Evolutionary conservation across 495 filamentous ascomycete genomes (phyloP), one percentile per base, ranked within the genome.

Genomic region (Cairneyella variabilis): DNA sequence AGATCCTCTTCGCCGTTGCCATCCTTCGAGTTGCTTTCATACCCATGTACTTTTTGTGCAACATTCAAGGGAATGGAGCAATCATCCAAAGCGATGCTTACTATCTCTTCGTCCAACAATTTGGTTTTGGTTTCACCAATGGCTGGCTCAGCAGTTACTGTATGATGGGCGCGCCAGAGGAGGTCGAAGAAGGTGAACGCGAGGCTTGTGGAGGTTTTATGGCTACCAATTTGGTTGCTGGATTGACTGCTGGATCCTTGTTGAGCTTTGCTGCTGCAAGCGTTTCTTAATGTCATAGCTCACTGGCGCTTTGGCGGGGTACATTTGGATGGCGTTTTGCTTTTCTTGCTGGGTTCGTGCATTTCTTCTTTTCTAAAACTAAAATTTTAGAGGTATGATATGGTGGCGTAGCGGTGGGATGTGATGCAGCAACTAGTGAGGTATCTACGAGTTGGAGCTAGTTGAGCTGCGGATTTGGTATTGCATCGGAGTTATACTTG

Each of bases 171-270:
- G 86, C 90, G 0, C 82, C 79, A 0, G 78, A 84, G 54, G 90
- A 79, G 77, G 91, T 97, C 17, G 82, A 81, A 4, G 80, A 80
- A 5, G 79, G 83, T 2, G 92, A 97, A 69, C 77, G 84, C 23
- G 90, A 96, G 72, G 89, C 90, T 16, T 84, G 90, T 7, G 93
- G 93, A 28, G 90, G 88, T 6, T 97, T 97, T 59, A 97, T 98
- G 93, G 88, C 88, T 8, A 64, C 95, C 60, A 88, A 85, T 70
- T 76, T 97, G 32, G 88, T 96, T 23, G 85, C 75, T 20, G 93
- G 93, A 1, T 67, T 97, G 70, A 80, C 89, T 3, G 80, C 78
- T 38, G 93, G 93, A 12, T 97, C 91, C 74, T 70, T 97, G 62
- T 66, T 91, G 69, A 97, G 92, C 66, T 99, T 97, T 68, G 70